phyloP scores from a whole-genome alignment of 1,284 basidiomycete genomes.

The Agaricales sp. region DNA sequence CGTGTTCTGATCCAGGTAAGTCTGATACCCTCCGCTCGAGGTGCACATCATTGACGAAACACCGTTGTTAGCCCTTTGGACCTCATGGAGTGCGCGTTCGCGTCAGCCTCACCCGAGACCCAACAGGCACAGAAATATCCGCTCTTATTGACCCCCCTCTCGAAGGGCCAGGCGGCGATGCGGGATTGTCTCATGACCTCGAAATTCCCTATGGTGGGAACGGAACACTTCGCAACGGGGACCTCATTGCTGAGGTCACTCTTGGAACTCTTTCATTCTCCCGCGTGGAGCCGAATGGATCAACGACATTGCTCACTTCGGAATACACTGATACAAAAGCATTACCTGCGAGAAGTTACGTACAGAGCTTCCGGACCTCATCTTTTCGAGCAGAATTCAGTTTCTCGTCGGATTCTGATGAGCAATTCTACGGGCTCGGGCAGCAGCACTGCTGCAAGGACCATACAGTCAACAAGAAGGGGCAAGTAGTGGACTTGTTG shows the following conservation, averaged over 20 bases:
- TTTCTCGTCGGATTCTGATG: constrained; percentile 24
- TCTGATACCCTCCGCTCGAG: background rate
- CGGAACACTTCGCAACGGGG: constrained; percentile 25
- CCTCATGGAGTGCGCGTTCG: constrained; percentile 28
- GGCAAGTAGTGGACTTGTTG: constrained; percentile 28
- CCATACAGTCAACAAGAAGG: constrained; percentile 31
- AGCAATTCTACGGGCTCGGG: constrained; percentile 28
- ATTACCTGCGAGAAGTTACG: constrained; percentile 23
- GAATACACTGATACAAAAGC: constrained; percentile 29
- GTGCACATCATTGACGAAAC: background rate
- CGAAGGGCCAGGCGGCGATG: constrained; percentile 25
- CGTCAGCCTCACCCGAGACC: constrained; percentile 27
- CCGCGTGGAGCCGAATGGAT: constrained; percentile 23
- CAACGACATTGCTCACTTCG: constrained; percentile 20
- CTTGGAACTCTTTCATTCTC: constrained; percentile 24
- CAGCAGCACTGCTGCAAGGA: constrained; percentile 32
- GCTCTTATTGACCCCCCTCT: constrained; percentile 28
- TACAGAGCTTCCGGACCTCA: constrained; percentile 23
- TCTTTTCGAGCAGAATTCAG: constrained; percentile 27
- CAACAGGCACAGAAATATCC: constrained; percentile 25
- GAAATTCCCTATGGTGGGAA: constrained; percentile 22
- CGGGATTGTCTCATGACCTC: constrained; percentile 23
- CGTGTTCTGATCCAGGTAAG: constrained; percentile 27
- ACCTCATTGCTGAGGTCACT: constrained; percentile 21
- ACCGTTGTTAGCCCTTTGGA: constrained; percentile 24